Conservation (phyloP, 2,329 filamentous ascomycete genomes). For the Cladophialophora exuberans region DNA sequence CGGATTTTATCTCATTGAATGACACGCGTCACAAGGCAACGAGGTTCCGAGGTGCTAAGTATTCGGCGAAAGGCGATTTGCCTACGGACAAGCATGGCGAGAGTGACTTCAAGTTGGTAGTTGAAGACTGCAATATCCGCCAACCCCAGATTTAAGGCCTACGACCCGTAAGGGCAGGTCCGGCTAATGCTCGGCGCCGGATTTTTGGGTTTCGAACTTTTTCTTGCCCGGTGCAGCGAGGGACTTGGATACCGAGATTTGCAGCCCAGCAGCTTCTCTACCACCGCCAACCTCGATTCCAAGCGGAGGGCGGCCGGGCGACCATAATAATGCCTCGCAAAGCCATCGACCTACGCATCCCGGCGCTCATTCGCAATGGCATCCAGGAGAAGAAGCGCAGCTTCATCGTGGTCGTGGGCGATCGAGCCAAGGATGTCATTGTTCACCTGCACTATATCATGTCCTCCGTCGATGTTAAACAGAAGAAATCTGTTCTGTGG, state of each 20-base stretch:
- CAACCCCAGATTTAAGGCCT: no score
- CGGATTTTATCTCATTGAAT: no score
- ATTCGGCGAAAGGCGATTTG: no score
- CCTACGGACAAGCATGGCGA: no score
- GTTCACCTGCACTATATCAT: slow-evolving; percentile 94
- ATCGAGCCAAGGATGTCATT: slow-evolving; percentile 93
- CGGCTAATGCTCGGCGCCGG: no score
- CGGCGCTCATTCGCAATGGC: slow-evolving; percentile 87
- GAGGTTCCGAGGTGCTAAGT: no score
- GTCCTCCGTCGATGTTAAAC: slow-evolving; percentile 84
- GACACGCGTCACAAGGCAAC: no score
- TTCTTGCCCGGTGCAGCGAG: no score
- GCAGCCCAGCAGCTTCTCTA: neutral
- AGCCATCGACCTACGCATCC: slow-evolving; percentile 82
- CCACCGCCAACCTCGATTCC: neutral
- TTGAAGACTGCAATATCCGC: no score
- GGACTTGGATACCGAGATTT: no score
- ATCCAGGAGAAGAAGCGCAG: slow-evolving; percentile 93
- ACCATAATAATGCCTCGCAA: slow-evolving; percentile 46
- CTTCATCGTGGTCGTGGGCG: slow-evolving; percentile 96
- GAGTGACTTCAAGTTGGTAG: no score
- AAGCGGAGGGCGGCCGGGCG: slow-evolving; percentile 26
- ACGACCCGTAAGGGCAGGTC: no score
- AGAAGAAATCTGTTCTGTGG: slow-evolving; percentile 96
- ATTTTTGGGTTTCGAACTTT: slow-evolving; percentile 22